Conservation (phyloP, 306 rosid species). For the Cyclanthera cordifolia region DNA sequence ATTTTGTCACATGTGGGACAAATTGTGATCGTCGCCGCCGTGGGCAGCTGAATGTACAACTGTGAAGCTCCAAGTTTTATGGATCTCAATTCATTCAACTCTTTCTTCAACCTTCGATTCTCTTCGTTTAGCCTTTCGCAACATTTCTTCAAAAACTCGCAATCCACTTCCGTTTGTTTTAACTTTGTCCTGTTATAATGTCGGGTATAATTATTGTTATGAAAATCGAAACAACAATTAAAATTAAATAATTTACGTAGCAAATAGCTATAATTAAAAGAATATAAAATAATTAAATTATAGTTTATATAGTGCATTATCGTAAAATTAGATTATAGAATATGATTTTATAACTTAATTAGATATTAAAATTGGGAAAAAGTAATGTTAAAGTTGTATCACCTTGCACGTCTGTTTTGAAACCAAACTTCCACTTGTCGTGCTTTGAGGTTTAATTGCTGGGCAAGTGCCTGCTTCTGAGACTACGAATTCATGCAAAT, state of each 20-base stretch:
- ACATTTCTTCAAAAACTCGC: conserved; percentile 55
- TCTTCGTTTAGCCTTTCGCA: conserved; percentile 53
- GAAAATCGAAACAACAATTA: no score
- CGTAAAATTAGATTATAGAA: no score
- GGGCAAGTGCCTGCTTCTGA: conserved; percentile 60
- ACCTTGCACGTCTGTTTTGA: conserved; percentile 94
- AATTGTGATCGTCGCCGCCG: conserved; percentile 19
- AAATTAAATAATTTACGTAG: no score
- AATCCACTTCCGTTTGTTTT: conserved; percentile 74
- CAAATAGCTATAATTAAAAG: no score
- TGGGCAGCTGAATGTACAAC: conserved; percentile 28
- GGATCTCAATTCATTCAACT: conserved; percentile 47
- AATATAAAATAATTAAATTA: no score
- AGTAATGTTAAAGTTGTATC: background rate
- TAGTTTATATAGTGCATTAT: no score
- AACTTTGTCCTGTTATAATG: conserved; percentile 45
- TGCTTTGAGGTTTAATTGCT: conserved; percentile 51
- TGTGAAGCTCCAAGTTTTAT: conserved; percentile 27
- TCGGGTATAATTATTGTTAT: no score
- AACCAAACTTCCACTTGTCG: conserved; percentile 99
- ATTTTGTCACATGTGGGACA: conserved; percentile 24
- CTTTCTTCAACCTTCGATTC: conserved; percentile 63
- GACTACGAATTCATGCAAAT: conserved; percentile 31
- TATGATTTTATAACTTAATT: no score
- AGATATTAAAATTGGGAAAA: no score